Percentiles rank a stretch among this genome's conserved stretches.
These are phyloP conservation scores for Neurospora crassa DNA, from an alignment of 2,329 filamentous ascomycete genomes.

Conservation along the genomic window DNA sequence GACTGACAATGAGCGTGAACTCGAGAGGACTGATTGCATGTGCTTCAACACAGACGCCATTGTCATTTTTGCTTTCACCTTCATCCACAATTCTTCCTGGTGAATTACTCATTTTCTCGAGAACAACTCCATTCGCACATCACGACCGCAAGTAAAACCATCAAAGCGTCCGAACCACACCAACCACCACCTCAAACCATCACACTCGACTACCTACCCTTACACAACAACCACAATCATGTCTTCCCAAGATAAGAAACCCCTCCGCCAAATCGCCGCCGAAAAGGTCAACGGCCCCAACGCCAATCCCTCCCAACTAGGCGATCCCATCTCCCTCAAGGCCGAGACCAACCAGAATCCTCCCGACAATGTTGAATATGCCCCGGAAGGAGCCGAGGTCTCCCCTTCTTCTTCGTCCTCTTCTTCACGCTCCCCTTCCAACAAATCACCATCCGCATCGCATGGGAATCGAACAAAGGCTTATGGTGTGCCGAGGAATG, in stretches of 20 bases:
- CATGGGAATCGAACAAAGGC: conserved; percentile 1
- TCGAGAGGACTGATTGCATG: neutral
- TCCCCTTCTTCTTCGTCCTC: too few relatives aligned
- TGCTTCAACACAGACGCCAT: neutral
- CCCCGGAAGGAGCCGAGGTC: neutral
- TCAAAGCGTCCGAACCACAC: neutral
- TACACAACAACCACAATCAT: neutral
- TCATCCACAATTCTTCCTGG: neutral
- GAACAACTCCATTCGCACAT: neutral
- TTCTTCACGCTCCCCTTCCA: too few relatives aligned
- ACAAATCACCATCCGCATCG: neutral
- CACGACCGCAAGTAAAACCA: neutral
- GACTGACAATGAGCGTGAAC: neutral
- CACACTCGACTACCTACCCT: neutral
- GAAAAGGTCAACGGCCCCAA: conserved; percentile 15
- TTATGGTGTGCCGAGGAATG: neutral
- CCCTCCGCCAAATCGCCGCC: conserved; percentile 15
- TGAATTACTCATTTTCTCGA: neutral
- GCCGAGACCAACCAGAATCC: conserved; percentile 11
- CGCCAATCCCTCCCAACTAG: conserved; percentile 17
- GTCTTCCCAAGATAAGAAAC: conserved; percentile 8
- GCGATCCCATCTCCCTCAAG: conserved; percentile 18
- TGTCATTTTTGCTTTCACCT: neutral
- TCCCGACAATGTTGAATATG: neutral
- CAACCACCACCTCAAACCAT: neutral